phyloP scores from a whole-genome alignment of 139 green algal species.

The Micractinium sp. region DNA sequence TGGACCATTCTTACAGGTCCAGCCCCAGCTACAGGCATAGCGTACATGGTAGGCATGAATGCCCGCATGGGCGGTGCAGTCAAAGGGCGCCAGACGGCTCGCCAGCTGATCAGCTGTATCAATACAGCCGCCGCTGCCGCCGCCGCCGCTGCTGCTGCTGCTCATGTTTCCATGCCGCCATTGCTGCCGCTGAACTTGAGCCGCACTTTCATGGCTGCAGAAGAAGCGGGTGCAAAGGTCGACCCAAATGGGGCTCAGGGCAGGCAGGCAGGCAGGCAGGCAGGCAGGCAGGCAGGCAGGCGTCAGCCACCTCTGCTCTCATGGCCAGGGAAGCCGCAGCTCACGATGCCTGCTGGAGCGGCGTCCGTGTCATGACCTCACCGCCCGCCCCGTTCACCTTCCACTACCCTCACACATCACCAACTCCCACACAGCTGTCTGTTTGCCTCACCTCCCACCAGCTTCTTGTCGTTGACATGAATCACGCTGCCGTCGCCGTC shows the following conservation, averaged over 20 bases:
- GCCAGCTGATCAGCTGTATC: background rate
- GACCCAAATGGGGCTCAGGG: background rate
- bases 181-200: constrained; percentile 28
- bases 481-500: constrained; percentile 61
- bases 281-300: background rate
- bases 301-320: too few relatives aligned
- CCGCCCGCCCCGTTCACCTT: background rate
- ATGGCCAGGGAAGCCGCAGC: background rate
- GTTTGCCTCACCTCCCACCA: constrained; percentile 56
- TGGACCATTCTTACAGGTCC: background rate
- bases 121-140: background rate
- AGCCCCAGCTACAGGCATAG: background rate
- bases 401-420: background rate
- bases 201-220: constrained; percentile 30
- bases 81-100: too few relatives aligned
- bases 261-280: background rate
- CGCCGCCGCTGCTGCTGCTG: background rate
- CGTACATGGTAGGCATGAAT: background rate
- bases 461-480: constrained; percentile 94
- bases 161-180: constrained; percentile 20
- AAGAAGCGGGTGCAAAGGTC: background rate
- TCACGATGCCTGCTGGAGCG: background rate
- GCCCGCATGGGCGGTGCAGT: too few relatives aligned
- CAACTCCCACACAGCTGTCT: constrained; percentile 71
- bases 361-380: background rate